Evolutionary conservation across 805 yeast genomes (phyloP).

Genomic region (Saturnispora quitensis): DNA sequence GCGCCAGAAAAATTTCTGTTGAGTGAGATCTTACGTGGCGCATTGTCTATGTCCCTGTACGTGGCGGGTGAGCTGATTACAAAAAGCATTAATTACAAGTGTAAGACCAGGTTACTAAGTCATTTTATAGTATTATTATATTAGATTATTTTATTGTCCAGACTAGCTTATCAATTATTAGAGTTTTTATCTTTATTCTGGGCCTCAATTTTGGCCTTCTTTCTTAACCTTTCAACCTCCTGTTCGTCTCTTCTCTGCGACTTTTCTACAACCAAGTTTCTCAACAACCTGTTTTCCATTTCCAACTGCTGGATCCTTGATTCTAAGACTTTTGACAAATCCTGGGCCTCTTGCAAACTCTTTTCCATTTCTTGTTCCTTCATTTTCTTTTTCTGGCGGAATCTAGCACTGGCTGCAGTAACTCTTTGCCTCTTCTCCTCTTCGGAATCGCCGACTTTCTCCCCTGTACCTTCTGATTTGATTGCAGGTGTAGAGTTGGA

Average conservation of each 20-base stretch:
- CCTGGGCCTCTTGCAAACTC: constrained; percentile 62
- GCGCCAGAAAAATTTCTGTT: not conserved
- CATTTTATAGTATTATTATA: not conserved
- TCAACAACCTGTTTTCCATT: constrained; percentile 84
- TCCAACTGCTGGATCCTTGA: constrained; percentile 72
- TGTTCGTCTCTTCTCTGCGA: constrained; percentile 48
- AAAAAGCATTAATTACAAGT: not conserved
- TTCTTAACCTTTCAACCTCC: constrained; percentile 43
- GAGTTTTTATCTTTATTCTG: not conserved
- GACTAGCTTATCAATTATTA: not conserved
- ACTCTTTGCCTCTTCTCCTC: constrained; percentile 76
- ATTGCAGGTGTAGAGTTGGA: not conserved
- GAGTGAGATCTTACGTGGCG: not conserved
- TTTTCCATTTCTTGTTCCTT: constrained; percentile 89
- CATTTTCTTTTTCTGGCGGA: constrained; percentile 83
- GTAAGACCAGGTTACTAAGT: not conserved
- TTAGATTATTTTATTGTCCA: not conserved
- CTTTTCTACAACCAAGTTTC: constrained; percentile 76
- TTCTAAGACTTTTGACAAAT: constrained; percentile 56
- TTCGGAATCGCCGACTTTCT: constrained; percentile 22
- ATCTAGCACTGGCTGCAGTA: constrained; percentile 92
- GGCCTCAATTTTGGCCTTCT: constrained; percentile 30
- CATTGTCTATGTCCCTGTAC: not conserved
- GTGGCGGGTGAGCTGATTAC: not conserved
- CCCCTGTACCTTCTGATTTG: not conserved